Percentiles rank a stretch among this genome's conserved stretches.
These are phyloP conservation scores for Skeletonema tropicum DNA, from an alignment of 108 stramenopile genomes.

Conservation along the genomic window DNA sequence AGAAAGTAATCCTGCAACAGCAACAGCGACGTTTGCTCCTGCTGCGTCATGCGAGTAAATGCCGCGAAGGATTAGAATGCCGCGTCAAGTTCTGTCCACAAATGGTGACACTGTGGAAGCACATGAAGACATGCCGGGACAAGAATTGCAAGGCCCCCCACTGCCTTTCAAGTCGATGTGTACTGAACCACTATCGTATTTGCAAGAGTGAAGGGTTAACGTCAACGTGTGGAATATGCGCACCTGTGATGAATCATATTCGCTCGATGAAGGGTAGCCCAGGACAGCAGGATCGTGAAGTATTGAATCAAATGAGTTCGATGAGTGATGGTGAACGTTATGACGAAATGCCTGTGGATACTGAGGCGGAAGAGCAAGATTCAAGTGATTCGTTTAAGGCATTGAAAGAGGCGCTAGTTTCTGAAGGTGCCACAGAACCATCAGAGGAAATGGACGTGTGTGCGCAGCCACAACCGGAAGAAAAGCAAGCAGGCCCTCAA, in stretches of 20 bases:
- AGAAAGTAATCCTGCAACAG: slow-evolving; percentile 62
- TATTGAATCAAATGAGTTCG: background rate
- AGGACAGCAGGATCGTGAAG: slow-evolving; percentile 19
- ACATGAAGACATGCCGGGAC: slow-evolving; percentile 79
- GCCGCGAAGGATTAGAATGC: slow-evolving; percentile 56
- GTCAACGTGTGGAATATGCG: slow-evolving; percentile 72
- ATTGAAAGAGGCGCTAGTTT: background rate
- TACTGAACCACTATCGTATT: slow-evolving; percentile 76
- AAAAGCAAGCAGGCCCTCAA: background rate
- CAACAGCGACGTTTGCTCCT: slow-evolving; percentile 78
- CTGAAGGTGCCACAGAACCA: background rate
- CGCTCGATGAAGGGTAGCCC: slow-evolving; percentile 32
- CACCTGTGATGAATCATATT: slow-evolving; percentile 76
- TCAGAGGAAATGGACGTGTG: background rate
- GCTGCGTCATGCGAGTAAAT: slow-evolving; percentile 74
- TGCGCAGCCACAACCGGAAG: background rate
- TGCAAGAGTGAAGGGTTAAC: slow-evolving; percentile 73
- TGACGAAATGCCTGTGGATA: slow-evolving; percentile 1
- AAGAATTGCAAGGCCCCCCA: slow-evolving; percentile 79
- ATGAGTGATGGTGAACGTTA: background rate
- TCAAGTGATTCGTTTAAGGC: slow-evolving; percentile 1
- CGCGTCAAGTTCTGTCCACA: slow-evolving; percentile 70
- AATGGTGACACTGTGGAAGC: slow-evolving; percentile 80
- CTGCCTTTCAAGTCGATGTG: slow-evolving; percentile 78
- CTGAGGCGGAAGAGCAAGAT: background rate